A percentile compares a stretch with the other conserved stretches of the same genome.
These are phyloP conservation scores for Tuber microsphaerosporum DNA, from an alignment of 495 filamentous ascomycete genomes.

Conservation along the genomic window DNA sequence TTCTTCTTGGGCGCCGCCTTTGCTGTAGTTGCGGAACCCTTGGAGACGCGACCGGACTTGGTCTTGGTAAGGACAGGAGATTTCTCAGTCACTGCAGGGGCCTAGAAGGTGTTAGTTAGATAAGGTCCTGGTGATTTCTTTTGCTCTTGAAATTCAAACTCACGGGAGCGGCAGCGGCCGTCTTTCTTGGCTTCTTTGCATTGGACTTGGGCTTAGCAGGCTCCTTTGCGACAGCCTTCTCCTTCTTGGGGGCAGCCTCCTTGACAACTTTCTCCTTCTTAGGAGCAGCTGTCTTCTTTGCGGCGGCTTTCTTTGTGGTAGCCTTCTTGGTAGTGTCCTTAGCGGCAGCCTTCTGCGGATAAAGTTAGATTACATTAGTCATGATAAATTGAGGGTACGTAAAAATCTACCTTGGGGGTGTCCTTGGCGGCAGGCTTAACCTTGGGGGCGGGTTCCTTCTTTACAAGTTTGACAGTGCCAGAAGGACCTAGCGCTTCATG, in stretches of 20 bases:
- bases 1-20: conserved; percentile 59
- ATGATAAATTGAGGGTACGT: not conserved
- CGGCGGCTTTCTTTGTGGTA: conserved; percentile 43
- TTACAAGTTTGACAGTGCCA: conserved; percentile 91
- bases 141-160: conserved; percentile 3
- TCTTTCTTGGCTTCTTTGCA: conserved; percentile 48
- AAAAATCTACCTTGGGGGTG: not conserved
- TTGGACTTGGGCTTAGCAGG: conserved; percentile 42
- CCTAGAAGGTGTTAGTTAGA: conserved; percentile 38
- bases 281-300: conserved; percentile 50
- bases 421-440: conserved; percentile 20
- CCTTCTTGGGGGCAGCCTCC: conserved; percentile 48
- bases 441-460: conserved; percentile 55
- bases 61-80: conserved; percentile 71
- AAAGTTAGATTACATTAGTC: not conserved
- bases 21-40: conserved; percentile 57
- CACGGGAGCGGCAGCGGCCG: conserved; percentile 46
- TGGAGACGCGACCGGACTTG: conserved; percentile 84
- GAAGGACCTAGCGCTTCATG: conserved; percentile 61
- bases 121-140: not conserved
- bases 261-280: conserved; percentile 42
- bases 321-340: conserved; percentile 21
- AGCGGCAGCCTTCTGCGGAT: conserved; percentile 27
- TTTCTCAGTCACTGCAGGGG: conserved; percentile 64
- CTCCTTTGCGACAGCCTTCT: conserved; percentile 50